Evolutionary conservation across 805 yeast species (phyloP).

Genomic region (Kodamaea neixiangensis): DNA sequence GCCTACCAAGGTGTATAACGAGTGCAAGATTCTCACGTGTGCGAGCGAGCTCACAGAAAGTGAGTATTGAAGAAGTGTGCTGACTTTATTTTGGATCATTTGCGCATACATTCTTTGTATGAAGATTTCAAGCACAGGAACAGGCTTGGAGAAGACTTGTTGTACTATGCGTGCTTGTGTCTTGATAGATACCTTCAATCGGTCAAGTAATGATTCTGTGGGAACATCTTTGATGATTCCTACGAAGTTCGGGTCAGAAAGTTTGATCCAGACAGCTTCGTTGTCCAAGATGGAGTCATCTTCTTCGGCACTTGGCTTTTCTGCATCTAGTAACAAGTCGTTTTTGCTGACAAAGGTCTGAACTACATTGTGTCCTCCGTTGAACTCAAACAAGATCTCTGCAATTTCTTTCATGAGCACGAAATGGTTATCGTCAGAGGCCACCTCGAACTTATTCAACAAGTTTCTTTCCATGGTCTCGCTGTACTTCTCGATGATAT

Average conservation of each 20-base stretch:
- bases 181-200: slow-evolving; percentile 55
- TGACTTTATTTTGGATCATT: slow-evolving; percentile 58
- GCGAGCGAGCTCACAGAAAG: slow-evolving; percentile 65
- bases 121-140: slow-evolving; percentile 67
- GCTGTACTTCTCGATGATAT: slow-evolving; percentile 65
- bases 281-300: slow-evolving; percentile 37
- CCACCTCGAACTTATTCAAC: slow-evolving; percentile 67
- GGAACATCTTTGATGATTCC: slow-evolving; percentile 51
- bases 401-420: slow-evolving; percentile 77
- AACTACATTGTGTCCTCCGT: slow-evolving; percentile 81
- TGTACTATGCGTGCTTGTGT: slow-evolving; percentile 73
- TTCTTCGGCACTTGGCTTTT: slow-evolving; percentile 23
- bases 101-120: slow-evolving; percentile 77
- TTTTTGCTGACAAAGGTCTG: slow-evolving; percentile 81
- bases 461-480: slow-evolving; percentile 74
- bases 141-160: slow-evolving; percentile 72
- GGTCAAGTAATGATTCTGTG: slow-evolving; percentile 55
- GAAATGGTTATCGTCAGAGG: slow-evolving; percentile 69
- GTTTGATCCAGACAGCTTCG: slow-evolving; percentile 55
- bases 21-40: slow-evolving; percentile 72
- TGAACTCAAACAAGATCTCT: slow-evolving; percentile 71
- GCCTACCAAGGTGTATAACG: slow-evolving; percentile 59
- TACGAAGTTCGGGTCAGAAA: slow-evolving; percentile 60
- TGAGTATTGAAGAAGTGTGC: slow-evolving; percentile 61
- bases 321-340: slow-evolving; percentile 60